These are phyloP conservation scores for Didymella glomerata DNA, from an alignment of 2,329 filamentous ascomycete species.

Conservation along the genomic window DNA sequence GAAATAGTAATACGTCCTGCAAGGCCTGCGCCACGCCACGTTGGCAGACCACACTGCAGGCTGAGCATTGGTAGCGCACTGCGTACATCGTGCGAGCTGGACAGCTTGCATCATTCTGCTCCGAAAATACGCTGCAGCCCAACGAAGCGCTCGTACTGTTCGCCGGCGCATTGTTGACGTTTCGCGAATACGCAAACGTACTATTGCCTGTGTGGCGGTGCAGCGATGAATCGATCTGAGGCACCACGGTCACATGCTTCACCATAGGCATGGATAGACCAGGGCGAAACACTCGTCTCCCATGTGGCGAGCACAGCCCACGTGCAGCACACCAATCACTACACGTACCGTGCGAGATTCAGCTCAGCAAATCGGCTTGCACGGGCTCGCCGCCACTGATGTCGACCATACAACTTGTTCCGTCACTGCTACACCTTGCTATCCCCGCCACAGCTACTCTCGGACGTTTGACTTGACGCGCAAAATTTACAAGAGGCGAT, in stretches of 20 bases:
- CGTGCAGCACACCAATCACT: constrained; percentile 28
- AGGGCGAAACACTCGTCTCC: constrained; percentile 7
- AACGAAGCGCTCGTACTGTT: constrained; percentile 31
- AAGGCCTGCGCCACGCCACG: constrained; percentile 40
- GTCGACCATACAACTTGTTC: constrained; percentile 4
- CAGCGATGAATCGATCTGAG: constrained; percentile 35
- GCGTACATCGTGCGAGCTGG: constrained; percentile 35
- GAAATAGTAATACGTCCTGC: constrained; percentile 11
- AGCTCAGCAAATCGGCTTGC: constrained; percentile 16
- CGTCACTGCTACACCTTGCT: not conserved
- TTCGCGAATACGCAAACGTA: constrained; percentile 21
- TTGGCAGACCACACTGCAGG: constrained; percentile 46
- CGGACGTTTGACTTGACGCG: not conserved
- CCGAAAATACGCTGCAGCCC: constrained; percentile 42
- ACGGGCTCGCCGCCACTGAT: constrained; percentile 7
- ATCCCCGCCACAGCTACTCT: constrained; percentile 2
- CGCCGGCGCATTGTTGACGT: constrained; percentile 7
- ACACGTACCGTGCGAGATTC: constrained; percentile 20
- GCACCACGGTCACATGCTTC: constrained; percentile 34
- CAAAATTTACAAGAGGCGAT: not conserved
- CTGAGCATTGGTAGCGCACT: constrained; percentile 31
- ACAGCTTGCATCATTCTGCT: constrained; percentile 44
- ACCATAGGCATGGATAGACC: constrained; percentile 25
- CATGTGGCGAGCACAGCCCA: constrained; percentile 37
- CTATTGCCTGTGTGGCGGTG: constrained; percentile 44